Percentiles rank a stretch among this genome's conserved stretches.
Evolutionary conservation across 2,329 filamentous ascomycete species (phyloP).

Genomic region (Colletotrichum neosansevieriae): DNA sequence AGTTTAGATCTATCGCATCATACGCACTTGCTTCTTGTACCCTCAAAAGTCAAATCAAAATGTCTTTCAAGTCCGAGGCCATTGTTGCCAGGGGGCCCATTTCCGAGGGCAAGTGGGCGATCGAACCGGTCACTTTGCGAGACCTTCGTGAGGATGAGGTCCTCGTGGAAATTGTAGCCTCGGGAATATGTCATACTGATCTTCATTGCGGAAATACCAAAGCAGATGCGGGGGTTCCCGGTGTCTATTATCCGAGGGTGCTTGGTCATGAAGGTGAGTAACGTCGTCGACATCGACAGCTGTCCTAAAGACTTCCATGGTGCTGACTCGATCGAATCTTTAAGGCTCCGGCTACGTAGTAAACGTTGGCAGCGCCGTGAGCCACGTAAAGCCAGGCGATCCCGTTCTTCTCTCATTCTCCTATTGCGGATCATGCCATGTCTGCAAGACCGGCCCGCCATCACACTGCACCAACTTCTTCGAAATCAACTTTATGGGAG

Average conservation of each 20-base stretch:
- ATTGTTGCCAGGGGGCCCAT: conserved; percentile 49
- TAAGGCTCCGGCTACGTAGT: conserved; percentile 60
- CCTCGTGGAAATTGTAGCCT: conserved; percentile 64
- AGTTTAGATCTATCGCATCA: too few relatives aligned
- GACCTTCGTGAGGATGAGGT: conserved; percentile 56
- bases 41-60: background rate
- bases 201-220: conserved; percentile 56
- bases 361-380: conserved; percentile 55
- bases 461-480: conserved; percentile 63
- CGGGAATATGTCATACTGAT: conserved; percentile 68
- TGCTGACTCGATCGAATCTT: background rate
- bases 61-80: conserved; percentile 46
- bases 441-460: conserved; percentile 58
- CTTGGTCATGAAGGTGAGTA: conserved; percentile 64
- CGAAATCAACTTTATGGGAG: conserved; percentile 58
- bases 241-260: conserved; percentile 48
- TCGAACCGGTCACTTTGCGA: conserved; percentile 47
- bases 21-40: background rate
- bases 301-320: too few relatives aligned
- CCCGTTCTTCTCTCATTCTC: conserved; percentile 63
- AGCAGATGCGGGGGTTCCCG: conserved; percentile 26
- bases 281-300: background rate
- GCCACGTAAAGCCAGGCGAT: conserved; percentile 63
- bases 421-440: conserved; percentile 55
- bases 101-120: conserved; percentile 48